Base-by-base conservation (phyloP, 2,329 filamentous ascomycete genomes). In the Scytalidium lignicola region DNA sequence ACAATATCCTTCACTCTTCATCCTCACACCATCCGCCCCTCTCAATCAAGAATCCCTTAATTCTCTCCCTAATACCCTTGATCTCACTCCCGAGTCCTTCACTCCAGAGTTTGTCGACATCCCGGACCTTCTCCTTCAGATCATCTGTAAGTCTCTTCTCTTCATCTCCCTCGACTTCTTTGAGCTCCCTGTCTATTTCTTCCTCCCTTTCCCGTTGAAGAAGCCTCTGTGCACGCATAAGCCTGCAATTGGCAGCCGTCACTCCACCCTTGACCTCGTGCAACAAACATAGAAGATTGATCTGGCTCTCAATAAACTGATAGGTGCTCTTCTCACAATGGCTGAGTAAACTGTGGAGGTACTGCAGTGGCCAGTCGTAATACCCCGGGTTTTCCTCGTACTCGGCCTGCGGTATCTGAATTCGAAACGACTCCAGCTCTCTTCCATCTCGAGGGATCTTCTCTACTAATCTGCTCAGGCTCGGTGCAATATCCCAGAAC, bases 401-500 rank as follows among this genome's bases (percentile, higher is more conserved):
- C 67, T 99, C 93, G 17, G 81, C 74, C 0, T 78, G 65, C 0
- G 93, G 91, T 42, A 97, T 90, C 58, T 86, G 80, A 43, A 96
- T 79, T 19, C 81, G 74, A 67, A 95, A 90, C 5, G 57, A 55
- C 8, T 68, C 65, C 10, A 82, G 67, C 41, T 62, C 59, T 12
- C 49, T 51, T 37, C 58, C 47, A n/a, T 76, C 69, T 1, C 69
- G 65, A 0, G 90, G 91, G 19, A 96, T 84, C 60, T 87, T 86
- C 51, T 95, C 88, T 10, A 95, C 78, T 43, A 97, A 74, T 15
- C 83, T 78, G 21, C 86, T 76, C 0, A 99, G 76, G 3, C 85
- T 83, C 2, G 93, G 93, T 1, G 91, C 92, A 60, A 97, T 95
- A 63, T 99, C 93, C 93, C 93, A 99, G 66, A 97, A 99, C 0